These are phyloP conservation scores for Ananas comosus DNA, from an alignment of 176 grass and related monocot genomes.

Conservation along the genomic window DNA sequence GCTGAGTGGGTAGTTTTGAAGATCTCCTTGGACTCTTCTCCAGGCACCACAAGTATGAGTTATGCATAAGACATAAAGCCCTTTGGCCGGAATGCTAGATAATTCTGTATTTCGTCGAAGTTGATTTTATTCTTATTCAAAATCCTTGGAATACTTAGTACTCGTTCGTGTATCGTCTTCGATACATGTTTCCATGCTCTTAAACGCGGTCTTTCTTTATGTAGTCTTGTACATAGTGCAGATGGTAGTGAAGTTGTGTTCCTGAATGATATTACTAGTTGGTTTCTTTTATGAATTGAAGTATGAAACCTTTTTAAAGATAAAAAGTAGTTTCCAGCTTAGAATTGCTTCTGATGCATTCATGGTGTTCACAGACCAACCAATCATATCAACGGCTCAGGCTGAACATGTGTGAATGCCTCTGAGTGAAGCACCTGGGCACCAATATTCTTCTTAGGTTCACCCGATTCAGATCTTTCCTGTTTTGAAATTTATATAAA, in stretches of 20 bases:
- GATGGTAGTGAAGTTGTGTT: neutral
- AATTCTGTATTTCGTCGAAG: neutral
- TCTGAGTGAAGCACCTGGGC: too few relatives aligned
- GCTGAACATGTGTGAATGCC: too few relatives aligned
- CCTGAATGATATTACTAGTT: neutral
- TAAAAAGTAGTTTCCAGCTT: too few relatives aligned
- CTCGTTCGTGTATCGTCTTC: too few relatives aligned
- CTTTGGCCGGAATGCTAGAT: neutral
- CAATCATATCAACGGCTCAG: too few relatives aligned
- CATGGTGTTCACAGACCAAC: too few relatives aligned
- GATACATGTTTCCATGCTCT: neutral
- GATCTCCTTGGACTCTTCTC: neutral
- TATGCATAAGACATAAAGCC: neutral
- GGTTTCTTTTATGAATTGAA: neutral
- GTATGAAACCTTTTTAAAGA: neutral
- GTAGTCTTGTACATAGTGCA: conserved; percentile 1
- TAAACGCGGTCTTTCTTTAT: neutral
- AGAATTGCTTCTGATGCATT: too few relatives aligned
- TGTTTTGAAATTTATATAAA: too few relatives aligned
- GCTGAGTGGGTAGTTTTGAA: neutral
- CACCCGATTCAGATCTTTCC: too few relatives aligned
- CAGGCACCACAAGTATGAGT: neutral
- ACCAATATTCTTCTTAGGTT: too few relatives aligned
- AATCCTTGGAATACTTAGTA: too few relatives aligned
- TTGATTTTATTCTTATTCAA: neutral